A percentile compares a stretch with the other conserved stretches of the same genome.
Evolutionary conservation across 768 basidiomycete species (phyloP).

Genomic region (Serpula lacrymans): DNA sequence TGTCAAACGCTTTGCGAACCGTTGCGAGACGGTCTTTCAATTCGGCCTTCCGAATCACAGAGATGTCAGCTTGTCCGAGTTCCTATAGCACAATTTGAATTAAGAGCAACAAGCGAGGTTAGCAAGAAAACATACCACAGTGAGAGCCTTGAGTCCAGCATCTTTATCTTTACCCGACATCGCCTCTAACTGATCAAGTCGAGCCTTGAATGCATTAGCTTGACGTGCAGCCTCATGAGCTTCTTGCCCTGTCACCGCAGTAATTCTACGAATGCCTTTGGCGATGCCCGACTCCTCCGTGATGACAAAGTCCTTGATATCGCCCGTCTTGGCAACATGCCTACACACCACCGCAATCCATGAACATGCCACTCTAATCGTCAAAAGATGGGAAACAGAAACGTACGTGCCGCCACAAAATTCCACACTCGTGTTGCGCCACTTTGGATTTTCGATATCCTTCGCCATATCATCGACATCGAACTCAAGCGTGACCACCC

Average conservation of each 20-base stretch:
- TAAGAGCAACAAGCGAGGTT: not conserved
- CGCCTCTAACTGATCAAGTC: slow-evolving; percentile 58
- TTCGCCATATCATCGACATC: slow-evolving; percentile 81
- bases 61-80: slow-evolving; percentile 86
- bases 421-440: slow-evolving; percentile 89
- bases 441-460: slow-evolving; percentile 87
- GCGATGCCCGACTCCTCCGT: slow-evolving; percentile 96
- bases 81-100: slow-evolving; percentile 49
- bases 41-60: slow-evolving; percentile 75
- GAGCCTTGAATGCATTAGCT: slow-evolving; percentile 59
- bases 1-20: slow-evolving; percentile 81
- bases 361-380: not conserved
- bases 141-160: slow-evolving; percentile 76
- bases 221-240: slow-evolving; percentile 75
- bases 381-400: not conserved
- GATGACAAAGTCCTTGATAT: slow-evolving; percentile 95
- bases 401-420: slow-evolving; percentile 98
- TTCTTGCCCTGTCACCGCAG: slow-evolving; percentile 92
- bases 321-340: slow-evolving; percentile 94
- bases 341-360: slow-evolving; percentile 33
- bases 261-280: slow-evolving; percentile 93
- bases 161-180: slow-evolving; percentile 81
- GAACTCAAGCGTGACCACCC: slow-evolving; percentile 89
- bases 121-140: slow-evolving; percentile 51
- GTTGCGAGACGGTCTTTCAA: slow-evolving; percentile 69